phyloP scores from a whole-genome alignment of 2,329 filamentous ascomycete genomes.

The Tolypocladium tropicale region DNA sequence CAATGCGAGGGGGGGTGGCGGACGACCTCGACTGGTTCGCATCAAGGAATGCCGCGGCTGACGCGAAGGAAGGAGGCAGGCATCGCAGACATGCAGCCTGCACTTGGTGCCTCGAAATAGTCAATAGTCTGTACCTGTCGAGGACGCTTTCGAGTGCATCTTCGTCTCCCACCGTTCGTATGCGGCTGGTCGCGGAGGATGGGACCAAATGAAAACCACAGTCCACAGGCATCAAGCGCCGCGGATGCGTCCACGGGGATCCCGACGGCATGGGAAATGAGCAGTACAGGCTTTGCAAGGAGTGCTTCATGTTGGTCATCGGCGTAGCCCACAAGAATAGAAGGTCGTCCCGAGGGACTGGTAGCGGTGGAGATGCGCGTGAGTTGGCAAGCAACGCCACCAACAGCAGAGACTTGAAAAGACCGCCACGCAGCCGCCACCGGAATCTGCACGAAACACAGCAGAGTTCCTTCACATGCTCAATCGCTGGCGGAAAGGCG shows the following conservation, averaged over 20 bases:
- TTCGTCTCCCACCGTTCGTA: neutral
- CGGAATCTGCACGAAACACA: neutral
- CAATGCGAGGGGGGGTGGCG: neutral
- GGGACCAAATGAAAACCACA: neutral
- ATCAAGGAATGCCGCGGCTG: neutral
- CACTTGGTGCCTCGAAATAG: neutral
- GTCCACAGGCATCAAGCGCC: neutral
- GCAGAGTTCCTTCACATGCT: neutral
- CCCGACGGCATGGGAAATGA: neutral
- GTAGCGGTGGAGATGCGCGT: neutral
- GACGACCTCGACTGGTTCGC: neutral
- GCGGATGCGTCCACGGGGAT: neutral
- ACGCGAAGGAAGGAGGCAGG: neutral
- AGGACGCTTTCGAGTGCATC: neutral
- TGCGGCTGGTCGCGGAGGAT: neutral
- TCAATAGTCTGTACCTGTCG: neutral
- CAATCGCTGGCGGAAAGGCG: neutral
- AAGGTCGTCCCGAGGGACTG: neutral
- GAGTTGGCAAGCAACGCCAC: neutral
- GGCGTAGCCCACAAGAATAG: neutral
- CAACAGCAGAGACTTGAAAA: neutral
- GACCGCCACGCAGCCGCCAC: neutral
- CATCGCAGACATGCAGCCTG: neutral
- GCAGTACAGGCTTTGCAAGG: neutral
- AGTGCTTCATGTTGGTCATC: neutral